Conservation (phyloP, 805 yeast genomes). For the Saccharomycopsis oosterbeekiorum region DNA sequence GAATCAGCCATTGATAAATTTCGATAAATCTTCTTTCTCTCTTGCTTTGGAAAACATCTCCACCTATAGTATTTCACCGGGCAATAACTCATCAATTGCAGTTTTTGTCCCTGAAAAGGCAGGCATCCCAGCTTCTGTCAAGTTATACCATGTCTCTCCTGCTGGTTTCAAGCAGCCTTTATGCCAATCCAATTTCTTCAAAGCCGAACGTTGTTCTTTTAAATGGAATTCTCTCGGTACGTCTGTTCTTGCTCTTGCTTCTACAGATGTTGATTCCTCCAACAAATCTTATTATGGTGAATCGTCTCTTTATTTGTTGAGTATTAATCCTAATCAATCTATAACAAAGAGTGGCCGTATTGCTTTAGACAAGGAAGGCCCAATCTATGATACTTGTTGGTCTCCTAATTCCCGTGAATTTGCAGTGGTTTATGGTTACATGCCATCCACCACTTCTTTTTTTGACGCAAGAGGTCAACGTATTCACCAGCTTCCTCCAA, state of each 20-base stretch:
- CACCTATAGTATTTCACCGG: slow-evolving; percentile 71
- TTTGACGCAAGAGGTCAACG: slow-evolving; percentile 90
- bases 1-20: slow-evolving; percentile 30
- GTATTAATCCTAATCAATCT: slow-evolving; percentile 43
- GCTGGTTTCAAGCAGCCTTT: slow-evolving; percentile 56
- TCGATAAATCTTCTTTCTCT: slow-evolving; percentile 47
- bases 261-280: slow-evolving; percentile 90
- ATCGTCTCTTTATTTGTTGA: slow-evolving; percentile 80
- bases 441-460: slow-evolving; percentile 94
- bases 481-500: slow-evolving; percentile 72
- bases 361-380: slow-evolving; percentile 69
- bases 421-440: slow-evolving; percentile 93
- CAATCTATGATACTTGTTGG: slow-evolving; percentile 97
- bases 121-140: slow-evolving; percentile 85
- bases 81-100: slow-evolving; percentile 82
- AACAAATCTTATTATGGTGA: slow-evolving; percentile 96
- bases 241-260: slow-evolving; percentile 83
- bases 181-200: slow-evolving; percentile 81
- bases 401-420: slow-evolving; percentile 93
- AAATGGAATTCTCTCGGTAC: slow-evolving; percentile 95
- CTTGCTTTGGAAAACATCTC: slow-evolving; percentile 45
- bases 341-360: slow-evolving; percentile 88
- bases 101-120: slow-evolving; percentile 78
- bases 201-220: slow-evolving; percentile 87
- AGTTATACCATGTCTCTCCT: slow-evolving; percentile 67